Evolutionary conservation across 2,329 filamentous ascomycete species (phyloP).

Genomic region (Berkeleyomyces basicola): DNA sequence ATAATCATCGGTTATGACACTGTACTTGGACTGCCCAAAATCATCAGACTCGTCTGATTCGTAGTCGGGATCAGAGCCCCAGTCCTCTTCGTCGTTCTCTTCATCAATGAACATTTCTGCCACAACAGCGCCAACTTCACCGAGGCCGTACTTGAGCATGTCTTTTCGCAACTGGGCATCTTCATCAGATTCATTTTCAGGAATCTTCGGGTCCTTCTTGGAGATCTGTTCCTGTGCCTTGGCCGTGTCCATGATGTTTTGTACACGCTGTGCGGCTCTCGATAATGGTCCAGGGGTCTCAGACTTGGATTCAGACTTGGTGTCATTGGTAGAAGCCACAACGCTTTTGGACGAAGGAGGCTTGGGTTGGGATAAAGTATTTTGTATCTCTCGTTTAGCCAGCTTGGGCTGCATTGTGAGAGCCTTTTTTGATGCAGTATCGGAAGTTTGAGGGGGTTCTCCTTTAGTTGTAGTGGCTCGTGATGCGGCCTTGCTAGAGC

Average conservation of each 20-base stretch:
- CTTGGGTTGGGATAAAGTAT: slow-evolving; percentile 29
- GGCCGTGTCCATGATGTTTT: slow-evolving; percentile 40
- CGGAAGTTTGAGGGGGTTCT: slow-evolving; percentile 35
- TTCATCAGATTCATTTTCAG: slow-evolving; percentile 60
- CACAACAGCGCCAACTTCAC: slow-evolving; percentile 80
- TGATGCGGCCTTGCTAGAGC: neutral
- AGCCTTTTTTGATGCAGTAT: neutral
- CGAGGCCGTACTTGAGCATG: slow-evolving; percentile 81
- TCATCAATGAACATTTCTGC: slow-evolving; percentile 63
- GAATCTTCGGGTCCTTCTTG: slow-evolving; percentile 36
- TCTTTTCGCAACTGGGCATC: slow-evolving; percentile 67
- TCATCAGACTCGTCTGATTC: slow-evolving; percentile 49
- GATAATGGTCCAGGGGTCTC: slow-evolving; percentile 11
- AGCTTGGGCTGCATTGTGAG: slow-evolving; percentile 31
- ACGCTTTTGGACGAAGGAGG: slow-evolving; percentile 43
- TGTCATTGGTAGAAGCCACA: slow-evolving; percentile 27
- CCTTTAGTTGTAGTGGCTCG: slow-evolving; percentile 27
- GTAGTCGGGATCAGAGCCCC: slow-evolving; percentile 35
- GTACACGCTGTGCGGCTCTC: slow-evolving; percentile 30
- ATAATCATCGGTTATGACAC: slow-evolving; percentile 57
- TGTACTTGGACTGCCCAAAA: slow-evolving; percentile 54
- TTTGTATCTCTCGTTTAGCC: slow-evolving; percentile 22
- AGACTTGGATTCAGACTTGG: neutral
- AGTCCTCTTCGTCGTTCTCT: slow-evolving; percentile 36
- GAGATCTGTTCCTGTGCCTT: slow-evolving; percentile 35